Conservation (phyloP, 306 rosid species). For the Cicer pinnatifidum region DNA sequence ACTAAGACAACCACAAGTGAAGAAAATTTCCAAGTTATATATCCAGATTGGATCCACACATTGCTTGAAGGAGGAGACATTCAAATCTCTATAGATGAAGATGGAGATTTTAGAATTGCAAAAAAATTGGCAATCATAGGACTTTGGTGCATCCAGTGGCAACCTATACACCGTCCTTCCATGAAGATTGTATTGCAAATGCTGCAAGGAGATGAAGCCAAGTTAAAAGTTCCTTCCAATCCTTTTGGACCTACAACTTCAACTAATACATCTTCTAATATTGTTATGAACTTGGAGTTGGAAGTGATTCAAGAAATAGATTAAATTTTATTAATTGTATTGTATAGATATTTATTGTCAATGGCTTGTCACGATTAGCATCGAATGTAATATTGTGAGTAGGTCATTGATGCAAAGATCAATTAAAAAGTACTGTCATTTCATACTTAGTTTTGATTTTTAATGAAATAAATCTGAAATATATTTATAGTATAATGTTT, state of each 20-base stretch:
- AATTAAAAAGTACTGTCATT: too few relatives aligned
- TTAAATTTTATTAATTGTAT: neutral
- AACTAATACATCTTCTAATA: neutral
- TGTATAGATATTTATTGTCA: neutral
- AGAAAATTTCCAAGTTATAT: neutral
- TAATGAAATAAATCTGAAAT: too few relatives aligned
- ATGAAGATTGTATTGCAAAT: slow-evolving; percentile 37
- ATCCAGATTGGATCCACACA: slow-evolving; percentile 2
- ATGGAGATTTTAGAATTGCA: neutral
- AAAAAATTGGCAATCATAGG: slow-evolving; percentile 36
- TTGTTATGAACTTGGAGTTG: neutral
- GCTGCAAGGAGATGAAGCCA: slow-evolving; percentile 15
- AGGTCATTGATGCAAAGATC: too few relatives aligned
- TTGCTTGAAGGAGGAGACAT: slow-evolving; percentile 4
- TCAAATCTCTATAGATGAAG: slow-evolving; percentile 7
- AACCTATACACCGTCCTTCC: slow-evolving; percentile 23
- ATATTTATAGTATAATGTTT: too few relatives aligned
- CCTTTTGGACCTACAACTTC: slow-evolving; percentile 17
- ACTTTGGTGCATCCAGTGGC: slow-evolving; percentile 35
- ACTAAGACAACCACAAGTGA: neutral
- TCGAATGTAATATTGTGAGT: too few relatives aligned
- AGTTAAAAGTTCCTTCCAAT: slow-evolving; percentile 3
- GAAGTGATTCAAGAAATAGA: slow-evolving; percentile 6
- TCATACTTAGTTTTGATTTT: too few relatives aligned
- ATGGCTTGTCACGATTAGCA: neutral